Base-by-base conservation (phyloP, 441 rosid genomes). In the Biscutella auriculata region DNA sequence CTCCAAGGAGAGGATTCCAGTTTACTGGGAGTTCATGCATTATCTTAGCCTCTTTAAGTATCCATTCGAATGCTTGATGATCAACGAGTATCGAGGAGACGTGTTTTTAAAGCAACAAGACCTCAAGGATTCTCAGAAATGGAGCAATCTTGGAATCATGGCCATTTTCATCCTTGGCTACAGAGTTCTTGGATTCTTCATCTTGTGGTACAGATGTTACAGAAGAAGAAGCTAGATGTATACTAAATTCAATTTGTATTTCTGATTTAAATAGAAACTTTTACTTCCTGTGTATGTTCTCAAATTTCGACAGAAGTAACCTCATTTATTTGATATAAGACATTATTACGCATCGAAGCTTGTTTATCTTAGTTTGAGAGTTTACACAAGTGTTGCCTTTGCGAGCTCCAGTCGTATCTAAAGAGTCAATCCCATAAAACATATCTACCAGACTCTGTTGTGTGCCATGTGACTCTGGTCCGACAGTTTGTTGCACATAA, bases 21-120 rank as follows among this genome's bases (percentile, higher is more conserved):
- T 52, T 16, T 84, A 87, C 77, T 87, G 95, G 97, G 77, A 71
- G 65, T 90, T 83, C 66, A 87, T 90, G 95, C 87, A 90, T 60
- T 85, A 87, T 37, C 63, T 87, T 71, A 87, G 94, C 44, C 65
- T 90, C 64, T 87, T 90, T 58, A 90, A 90, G 82, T 90, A 87
- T 75, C 97, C 95, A 27, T 90, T 80, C 29, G 95, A 90, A 70
- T 84, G 94, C 45, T 75, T 90, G 36, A 52, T 90, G 69, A 70
- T 87, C 50, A 90, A 84, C 49, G 91, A 90, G 73, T 87, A 75
- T 57, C 85, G 81, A 70, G 95, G 91, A 33, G 74, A 76, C 11
- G 81, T 57, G 52, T 83, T 84, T 79, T 62, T 87, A 23, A 59
- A 53, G 41, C 84, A 84, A 57, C 95, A 80, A 55, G 78, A 79